phyloP scores from a whole-genome alignment of 1,284 basidiomycete species.

The Gomphus bonarii region DNA sequence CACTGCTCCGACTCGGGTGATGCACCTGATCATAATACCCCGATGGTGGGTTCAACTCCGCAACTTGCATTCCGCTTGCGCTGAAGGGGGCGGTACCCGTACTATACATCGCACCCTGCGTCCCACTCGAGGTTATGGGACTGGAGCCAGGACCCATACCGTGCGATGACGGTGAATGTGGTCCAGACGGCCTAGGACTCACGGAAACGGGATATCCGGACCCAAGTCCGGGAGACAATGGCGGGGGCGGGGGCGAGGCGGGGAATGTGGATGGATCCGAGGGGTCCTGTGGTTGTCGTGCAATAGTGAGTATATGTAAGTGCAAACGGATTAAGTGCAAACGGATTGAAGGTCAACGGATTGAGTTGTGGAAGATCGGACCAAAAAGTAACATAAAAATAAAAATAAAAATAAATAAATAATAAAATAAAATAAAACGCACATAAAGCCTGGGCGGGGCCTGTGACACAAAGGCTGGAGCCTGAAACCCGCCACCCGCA shows the following conservation, averaged over 20 bases:
- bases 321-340: accelerated
- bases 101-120: not conserved
- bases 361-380: too few species aligned
- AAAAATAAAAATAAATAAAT: too few species aligned
- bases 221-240: too few species aligned
- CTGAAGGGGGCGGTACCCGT: too few species aligned
- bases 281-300: not conserved
- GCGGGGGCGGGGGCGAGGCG: not conserved
- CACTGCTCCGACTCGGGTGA: not conserved
- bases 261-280: slow-evolving; percentile 6
- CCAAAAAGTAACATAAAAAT: too few species aligned
- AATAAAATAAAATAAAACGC: not conserved
- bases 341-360: accelerated
- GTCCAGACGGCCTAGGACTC: not conserved
- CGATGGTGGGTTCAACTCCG: not conserved
- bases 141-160: too few species aligned
- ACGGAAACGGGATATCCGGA: not conserved
- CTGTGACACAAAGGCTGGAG: not conserved
- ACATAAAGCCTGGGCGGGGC: not conserved
- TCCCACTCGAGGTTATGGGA: too few species aligned
- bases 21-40: not conserved
- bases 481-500: not conserved
- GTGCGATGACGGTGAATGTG: not conserved
- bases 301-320: too few species aligned
- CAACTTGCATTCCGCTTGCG: too few species aligned